A percentile compares a stretch with the other conserved stretches of the same genome.
phyloP scores from a whole-genome alignment of 352 stramenopile genomes.

The Phytophthora capsici region DNA sequence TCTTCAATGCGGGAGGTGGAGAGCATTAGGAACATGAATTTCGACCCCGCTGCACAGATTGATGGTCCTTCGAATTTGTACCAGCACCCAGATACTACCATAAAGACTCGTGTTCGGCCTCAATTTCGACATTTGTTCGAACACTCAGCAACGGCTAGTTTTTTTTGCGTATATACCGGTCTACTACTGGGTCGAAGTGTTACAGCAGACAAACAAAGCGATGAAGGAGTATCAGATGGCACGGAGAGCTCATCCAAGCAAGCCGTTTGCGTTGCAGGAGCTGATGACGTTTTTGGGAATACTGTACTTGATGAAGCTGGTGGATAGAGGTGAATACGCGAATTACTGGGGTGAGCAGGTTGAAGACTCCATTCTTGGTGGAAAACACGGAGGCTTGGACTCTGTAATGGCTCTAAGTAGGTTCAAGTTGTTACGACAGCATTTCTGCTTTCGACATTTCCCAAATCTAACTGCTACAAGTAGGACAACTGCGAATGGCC shows the following conservation, averaged over 20 bases:
- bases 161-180: constrained; percentile 39
- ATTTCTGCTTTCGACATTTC: too few species aligned
- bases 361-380: too few species aligned
- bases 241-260: background rate
- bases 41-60: constrained; percentile 10
- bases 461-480: too few species aligned
- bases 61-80: constrained; percentile 5
- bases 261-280: constrained; percentile 30
- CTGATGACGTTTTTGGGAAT: constrained; percentile 43
- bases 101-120: constrained; percentile 9
- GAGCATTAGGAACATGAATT: constrained; percentile 20
- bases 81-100: constrained; percentile 2
- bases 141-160: constrained; percentile 30
- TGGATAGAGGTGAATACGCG: constrained; percentile 37
- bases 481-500: too few species aligned
- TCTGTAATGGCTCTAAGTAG: too few species aligned
- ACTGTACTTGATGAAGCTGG: constrained; percentile 34
- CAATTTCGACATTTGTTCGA: constrained; percentile 24
- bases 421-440: too few species aligned
- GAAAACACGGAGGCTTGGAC: too few species aligned
- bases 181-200: constrained; percentile 34
- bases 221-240: background rate
- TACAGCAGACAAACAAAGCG: constrained; percentile 29
- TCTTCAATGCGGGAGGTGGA: constrained; percentile 8
- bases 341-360: too few species aligned